Evolutionary conservation across 31 red algal species (phyloP).

Genomic region (Endocladia muricata): DNA sequence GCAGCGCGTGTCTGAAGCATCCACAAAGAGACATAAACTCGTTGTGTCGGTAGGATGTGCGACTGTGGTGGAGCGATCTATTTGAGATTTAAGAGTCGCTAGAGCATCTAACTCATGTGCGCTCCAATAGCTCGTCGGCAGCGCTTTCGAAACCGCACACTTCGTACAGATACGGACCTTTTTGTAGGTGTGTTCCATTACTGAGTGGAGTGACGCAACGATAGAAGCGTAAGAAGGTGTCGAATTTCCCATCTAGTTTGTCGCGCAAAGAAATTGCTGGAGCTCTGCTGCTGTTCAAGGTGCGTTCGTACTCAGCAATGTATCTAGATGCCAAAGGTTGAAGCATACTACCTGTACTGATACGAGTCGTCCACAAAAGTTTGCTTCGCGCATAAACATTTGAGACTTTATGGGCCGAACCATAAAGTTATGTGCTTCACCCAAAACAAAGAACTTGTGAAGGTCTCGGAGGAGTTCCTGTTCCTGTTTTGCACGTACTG

Average conservation of each 20-base stretch:
- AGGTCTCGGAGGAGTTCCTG: background rate
- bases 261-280: slow-evolving; percentile 15
- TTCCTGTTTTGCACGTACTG: slow-evolving; percentile 18
- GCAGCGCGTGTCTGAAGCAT: too few relatives aligned
- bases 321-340: slow-evolving; percentile 5
- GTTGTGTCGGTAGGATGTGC: too few relatives aligned
- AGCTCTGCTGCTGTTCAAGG: background rate
- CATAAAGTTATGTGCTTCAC: background rate
- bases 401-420: background rate
- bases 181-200: too few relatives aligned
- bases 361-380: slow-evolving; percentile 10
- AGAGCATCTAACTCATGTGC: too few relatives aligned
- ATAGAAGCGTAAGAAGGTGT: background rate
- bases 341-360: background rate
- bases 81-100: too few relatives aligned
- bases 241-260: slow-evolving; percentile 10
- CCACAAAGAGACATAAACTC: too few relatives aligned
- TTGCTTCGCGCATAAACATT: background rate
- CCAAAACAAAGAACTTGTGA: background rate
- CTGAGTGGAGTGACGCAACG: background rate
- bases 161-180: too few relatives aligned
- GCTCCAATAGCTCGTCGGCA: too few relatives aligned
- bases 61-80: too few relatives aligned
- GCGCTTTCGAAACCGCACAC: too few relatives aligned
- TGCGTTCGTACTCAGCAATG: slow-evolving; percentile 4